Evolutionary conservation across 768 basidiomycete genomes (phyloP).

Genomic region (Botryobasidium botryosum): DNA sequence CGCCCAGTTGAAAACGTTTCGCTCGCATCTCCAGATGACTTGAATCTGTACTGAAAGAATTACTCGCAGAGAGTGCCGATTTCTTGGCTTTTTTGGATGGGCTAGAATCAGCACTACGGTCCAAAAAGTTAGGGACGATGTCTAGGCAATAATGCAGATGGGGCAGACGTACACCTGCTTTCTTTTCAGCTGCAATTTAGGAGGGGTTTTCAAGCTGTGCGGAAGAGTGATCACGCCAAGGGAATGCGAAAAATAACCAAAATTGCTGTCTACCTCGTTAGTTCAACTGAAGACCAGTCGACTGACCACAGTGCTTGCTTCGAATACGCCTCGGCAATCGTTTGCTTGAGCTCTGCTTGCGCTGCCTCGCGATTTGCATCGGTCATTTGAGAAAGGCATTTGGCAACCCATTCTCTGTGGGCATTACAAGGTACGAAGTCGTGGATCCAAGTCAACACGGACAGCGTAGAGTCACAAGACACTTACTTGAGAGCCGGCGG

Average conservation of each 20-base stretch:
- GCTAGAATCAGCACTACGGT: conserved; percentile 17
- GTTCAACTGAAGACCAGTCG: conserved; percentile 78
- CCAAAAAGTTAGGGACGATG: conserved; percentile 12
- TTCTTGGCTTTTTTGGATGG: conserved; percentile 34
- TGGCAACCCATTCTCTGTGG: conserved; percentile 82
- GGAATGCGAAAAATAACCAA: conserved; percentile 9
- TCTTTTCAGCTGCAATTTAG: neutral
- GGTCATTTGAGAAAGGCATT: conserved; percentile 81
- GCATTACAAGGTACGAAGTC: neutral
- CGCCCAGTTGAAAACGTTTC: too few relatives aligned
- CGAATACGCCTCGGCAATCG: conserved; percentile 85
- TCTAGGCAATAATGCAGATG: conserved; percentile 15
- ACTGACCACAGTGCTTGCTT: conserved; percentile 79
- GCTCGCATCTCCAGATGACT: too few relatives aligned
- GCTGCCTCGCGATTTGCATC: conserved; percentile 75
- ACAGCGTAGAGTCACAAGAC: too few relatives aligned
- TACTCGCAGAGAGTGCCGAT: conserved; percentile 10
- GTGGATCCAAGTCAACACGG: too few relatives aligned
- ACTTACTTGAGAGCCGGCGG: too few relatives aligned
- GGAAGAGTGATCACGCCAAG: conserved; percentile 37
- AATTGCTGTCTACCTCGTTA: conserved; percentile 54
- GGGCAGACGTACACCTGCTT: neutral
- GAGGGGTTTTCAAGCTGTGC: conserved; percentile 18
- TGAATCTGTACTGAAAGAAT: too few relatives aligned
- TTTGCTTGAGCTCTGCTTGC: conserved; percentile 86